Base-by-base conservation (phyloP, 1,284 basidiomycete species). In the Moesziomyces antarcticus region DNA sequence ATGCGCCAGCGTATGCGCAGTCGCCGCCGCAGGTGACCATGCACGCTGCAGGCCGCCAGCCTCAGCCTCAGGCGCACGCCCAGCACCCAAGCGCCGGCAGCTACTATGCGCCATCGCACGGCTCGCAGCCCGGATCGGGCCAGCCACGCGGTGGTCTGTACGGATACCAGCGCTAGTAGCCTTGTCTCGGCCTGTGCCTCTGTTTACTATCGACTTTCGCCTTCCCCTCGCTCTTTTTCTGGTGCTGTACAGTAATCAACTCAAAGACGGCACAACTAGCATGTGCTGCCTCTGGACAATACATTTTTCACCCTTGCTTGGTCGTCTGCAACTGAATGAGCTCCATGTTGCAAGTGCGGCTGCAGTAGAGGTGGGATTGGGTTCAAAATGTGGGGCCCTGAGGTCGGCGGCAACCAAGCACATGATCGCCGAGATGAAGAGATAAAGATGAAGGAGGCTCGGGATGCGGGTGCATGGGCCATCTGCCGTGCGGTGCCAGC, bases 41-140 rank as follows among this genome's bases (percentile, higher is more conserved):
- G 42, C 63, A 62, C 5, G 47, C 65, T 6, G 58, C 55, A 8
- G 49, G n/a, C 22, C 66, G 61, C 18, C 42, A 51, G 14, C 57
- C 56, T 44, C 63, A 66, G 57, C 51, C 42, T 30, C 47, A 67
- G 18, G 24, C 51, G 30, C 61, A 56, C 21, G 55, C 64, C 6
- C 64, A 61, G 30, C 71, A 64, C 40, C 49, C 57, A 21, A 48
- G 61, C 41, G 65, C 54, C 41, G 68, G 51, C 45, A 61, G 43
- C 58, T 55, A 56, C 58, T 59, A 65, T 37, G 16, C 57, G 13
- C 40, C 57, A 0, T 35, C 54, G 10, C 62, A 58, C 43, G 55
- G 62, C 42, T 62, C 69, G 22, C 69, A 72, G 45, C 46, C 59
- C 16, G 60, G 60, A 9, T 56, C 66, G 9, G 55, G 56, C 16